Base-by-base conservation (phyloP, 2,329 filamentous ascomycete genomes). In the Nemania sp. region DNA sequence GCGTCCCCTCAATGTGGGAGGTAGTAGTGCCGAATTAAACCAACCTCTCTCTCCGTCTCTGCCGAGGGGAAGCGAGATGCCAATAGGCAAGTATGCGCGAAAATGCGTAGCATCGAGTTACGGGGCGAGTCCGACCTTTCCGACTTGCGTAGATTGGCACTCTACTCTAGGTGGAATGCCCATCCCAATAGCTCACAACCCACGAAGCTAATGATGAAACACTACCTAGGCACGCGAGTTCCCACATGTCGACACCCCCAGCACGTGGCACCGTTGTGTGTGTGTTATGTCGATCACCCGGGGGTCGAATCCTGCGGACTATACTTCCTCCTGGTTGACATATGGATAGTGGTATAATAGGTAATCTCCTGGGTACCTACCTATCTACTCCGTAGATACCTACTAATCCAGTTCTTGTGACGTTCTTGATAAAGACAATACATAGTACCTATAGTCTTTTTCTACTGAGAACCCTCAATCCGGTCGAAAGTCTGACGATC, bases 251-350 rank as follows among this genome's bases (percentile, higher is more conserved):
- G 58, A 69, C 56, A 58, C 27, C 56, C n/a, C 49, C 43, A 49
- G 65, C 70, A 72, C 68, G 70, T 72, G 70, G 70, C 66, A 70
- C 54, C 26, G 63, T 62, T 20, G 65, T 38, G 51, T 52, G 59
- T 20, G 65, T 38, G 51, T 52, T 61, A 35, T 43, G 70, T 51
- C 47, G 66, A 70, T 70, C 70, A 29, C 41, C 70, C 43, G 65
- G 65, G 60, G 55, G 35, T n/a, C 35, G 20, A 26, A 68, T 65
- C 61, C 64, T 57, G 43, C 55, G n/a, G n/a, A n/a, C n/a, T n/a
- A n/a, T n/a, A n/a, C n/a, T n/a, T n/a, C n/a, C n/a, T n/a, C n/a
- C n/a, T n/a, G n/a, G n/a, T n/a, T n/a, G n/a, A n/a, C n/a, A n/a
- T n/a, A n/a, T n/a, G n/a, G n/a, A n/a, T n/a, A n/a, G n/a, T n/a